phyloP scores from a whole-genome alignment of 148 eudicot species.

The Dysphania ambrosioides region DNA sequence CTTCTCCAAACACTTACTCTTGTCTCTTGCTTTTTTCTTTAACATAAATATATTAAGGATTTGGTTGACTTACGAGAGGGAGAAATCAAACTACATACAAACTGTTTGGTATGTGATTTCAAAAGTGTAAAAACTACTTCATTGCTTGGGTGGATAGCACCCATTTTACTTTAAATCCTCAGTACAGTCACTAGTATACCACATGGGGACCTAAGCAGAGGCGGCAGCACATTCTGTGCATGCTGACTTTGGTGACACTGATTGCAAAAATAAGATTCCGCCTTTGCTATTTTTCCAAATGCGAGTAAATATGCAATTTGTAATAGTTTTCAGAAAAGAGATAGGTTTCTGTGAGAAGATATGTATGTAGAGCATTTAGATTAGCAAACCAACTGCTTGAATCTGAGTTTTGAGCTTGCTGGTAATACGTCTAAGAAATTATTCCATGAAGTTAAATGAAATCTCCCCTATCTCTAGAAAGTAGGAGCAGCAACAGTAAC shows the following conservation, averaged over 20 bases:
- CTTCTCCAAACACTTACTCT: neutral
- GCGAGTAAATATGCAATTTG: too few species aligned
- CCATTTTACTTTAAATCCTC: slow-evolving; percentile 21
- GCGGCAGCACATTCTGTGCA: slow-evolving; percentile 22
- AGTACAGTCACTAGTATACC: neutral
- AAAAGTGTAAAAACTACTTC: neutral
- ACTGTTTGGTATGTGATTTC: neutral
- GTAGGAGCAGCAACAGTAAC: neutral
- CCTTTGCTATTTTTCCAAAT: slow-evolving; percentile 4
- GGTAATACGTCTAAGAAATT: neutral
- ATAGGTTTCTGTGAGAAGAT: neutral
- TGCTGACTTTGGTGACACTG: slow-evolving; percentile 13
- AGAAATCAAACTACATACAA: neutral
- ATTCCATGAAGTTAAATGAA: too few species aligned
- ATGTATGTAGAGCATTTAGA: neutral
- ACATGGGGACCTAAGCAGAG: slow-evolving; percentile 13
- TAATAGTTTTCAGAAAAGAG: neutral
- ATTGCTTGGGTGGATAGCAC: slow-evolving; percentile 28
- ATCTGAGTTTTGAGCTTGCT: neutral
- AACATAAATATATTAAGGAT: neutral
- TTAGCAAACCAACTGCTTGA: neutral
- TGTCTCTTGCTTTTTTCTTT: neutral
- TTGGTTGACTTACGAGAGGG: slow-evolving; percentile 1
- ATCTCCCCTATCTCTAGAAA: neutral
- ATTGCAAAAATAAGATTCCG: neutral